Conservation (phyloP, 768 basidiomycete genomes). For the Suillus discolor region DNA sequence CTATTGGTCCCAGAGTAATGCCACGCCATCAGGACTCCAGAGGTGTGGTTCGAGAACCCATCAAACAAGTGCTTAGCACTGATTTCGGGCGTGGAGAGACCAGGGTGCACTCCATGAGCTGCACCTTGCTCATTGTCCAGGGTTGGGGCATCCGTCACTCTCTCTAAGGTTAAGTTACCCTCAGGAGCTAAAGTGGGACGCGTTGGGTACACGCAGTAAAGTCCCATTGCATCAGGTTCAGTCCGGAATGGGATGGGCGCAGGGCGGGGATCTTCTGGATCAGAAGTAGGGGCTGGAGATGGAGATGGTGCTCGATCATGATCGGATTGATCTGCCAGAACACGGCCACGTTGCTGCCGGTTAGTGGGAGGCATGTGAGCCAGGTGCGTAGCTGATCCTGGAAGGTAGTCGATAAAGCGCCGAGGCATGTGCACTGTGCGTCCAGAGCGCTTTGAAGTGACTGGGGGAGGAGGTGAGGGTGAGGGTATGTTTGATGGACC, state of each 20-base stretch:
- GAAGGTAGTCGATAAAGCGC: not conserved
- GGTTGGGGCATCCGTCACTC: conserved; percentile 4
- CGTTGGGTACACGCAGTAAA: conserved; percentile 1
- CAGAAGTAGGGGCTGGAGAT: not conserved
- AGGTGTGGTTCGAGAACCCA: conserved; percentile 24
- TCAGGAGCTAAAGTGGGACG: not conserved
- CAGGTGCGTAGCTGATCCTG: not conserved
- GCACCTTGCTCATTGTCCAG: not conserved
- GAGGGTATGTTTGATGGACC: not conserved
- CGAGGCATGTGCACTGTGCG: not conserved
- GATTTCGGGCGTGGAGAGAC: not conserved
- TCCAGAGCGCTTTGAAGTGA: not conserved
- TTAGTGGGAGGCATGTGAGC: conserved; percentile 1
- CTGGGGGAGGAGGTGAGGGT: not conserved
- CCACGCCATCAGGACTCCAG: not conserved
- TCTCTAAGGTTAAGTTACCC: not conserved
- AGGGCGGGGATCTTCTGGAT: not conserved
- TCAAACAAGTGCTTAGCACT: not conserved
- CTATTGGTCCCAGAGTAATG: conserved; percentile 15
- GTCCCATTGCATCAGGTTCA: not conserved
- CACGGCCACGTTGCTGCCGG: not conserved
- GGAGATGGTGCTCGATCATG: not conserved
- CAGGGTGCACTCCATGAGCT: not conserved
- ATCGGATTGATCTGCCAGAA: not conserved
- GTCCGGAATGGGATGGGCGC: not conserved